phyloP scores from a whole-genome alignment of 1,139 yeast genomes.

The Yamadazyma mexicana region DNA sequence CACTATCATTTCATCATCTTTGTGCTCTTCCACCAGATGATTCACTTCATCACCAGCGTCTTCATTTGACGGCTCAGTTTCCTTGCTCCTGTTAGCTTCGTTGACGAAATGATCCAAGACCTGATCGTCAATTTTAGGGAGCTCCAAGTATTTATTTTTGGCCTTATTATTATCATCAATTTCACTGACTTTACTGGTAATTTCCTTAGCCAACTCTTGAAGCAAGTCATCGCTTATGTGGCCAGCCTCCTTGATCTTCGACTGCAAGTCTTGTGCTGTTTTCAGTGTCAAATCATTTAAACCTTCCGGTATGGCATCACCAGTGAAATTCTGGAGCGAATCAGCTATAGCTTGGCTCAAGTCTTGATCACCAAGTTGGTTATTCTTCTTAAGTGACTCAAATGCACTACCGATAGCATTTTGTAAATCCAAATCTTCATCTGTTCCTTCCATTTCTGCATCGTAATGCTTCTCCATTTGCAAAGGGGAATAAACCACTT shows the following conservation, averaged over 20 bases:
- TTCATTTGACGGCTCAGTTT: conserved; percentile 2
- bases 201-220: conserved; percentile 34
- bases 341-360: conserved; percentile 13
- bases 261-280: conserved; percentile 1
- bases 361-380: conserved; percentile 10
- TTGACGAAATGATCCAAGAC: conserved; percentile 40
- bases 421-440: conserved; percentile 26
- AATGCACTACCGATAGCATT: conserved; percentile 37
- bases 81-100: conserved; percentile 26
- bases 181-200: conserved; percentile 35
- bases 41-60: neutral
- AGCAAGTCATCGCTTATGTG: conserved; percentile 25
- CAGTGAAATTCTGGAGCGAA: conserved; percentile 10
- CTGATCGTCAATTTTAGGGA: conserved; percentile 40
- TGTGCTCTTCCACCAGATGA: neutral
- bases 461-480: conserved; percentile 16
- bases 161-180: conserved; percentile 13
- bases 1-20: neutral
- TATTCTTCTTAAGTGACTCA: conserved; percentile 22
- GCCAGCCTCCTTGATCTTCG: conserved; percentile 6
- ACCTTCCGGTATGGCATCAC: neutral
- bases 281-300: neutral
- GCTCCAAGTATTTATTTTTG: conserved; percentile 13
- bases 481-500: conserved; percentile 13
- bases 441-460: conserved; percentile 5